phyloP scores from a whole-genome alignment of 306 rosid genomes.

The Ormosia semicastrata region DNA sequence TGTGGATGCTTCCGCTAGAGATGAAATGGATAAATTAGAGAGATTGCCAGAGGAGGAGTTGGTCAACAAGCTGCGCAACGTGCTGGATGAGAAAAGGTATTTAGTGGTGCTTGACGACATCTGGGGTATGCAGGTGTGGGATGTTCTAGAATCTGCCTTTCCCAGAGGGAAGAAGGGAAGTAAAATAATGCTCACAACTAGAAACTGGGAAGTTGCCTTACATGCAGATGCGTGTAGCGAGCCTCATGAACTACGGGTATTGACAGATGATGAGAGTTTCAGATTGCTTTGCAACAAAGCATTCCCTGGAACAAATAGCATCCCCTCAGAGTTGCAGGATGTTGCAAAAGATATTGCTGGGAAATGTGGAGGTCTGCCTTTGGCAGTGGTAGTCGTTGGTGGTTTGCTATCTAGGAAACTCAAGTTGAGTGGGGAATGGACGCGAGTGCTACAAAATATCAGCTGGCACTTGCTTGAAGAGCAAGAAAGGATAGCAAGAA shows the following conservation, averaged over 20 bases:
- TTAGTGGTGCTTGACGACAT: conserved; percentile 43
- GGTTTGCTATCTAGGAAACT: conserved; percentile 45
- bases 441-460: conserved; percentile 31
- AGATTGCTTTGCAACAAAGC: conserved; percentile 40
- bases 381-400: conserved; percentile 48
- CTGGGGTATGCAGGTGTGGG: conserved; percentile 47
- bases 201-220: conserved; percentile 40
- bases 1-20: conserved; percentile 22
- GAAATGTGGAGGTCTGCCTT: conserved; percentile 48
- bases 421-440: conserved; percentile 39
- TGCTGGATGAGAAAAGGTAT: conserved; percentile 43
- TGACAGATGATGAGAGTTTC: conserved; percentile 39
- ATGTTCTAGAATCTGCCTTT: conserved; percentile 32
- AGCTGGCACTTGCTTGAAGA: conserved; percentile 39
- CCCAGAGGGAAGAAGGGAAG: conserved; percentile 38
- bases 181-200: conserved; percentile 41
- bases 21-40: conserved; percentile 6
- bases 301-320: conserved; percentile 22
- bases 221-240: conserved; percentile 34
- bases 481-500: conserved; percentile 33
- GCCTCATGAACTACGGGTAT: conserved; percentile 31
- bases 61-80: conserved; percentile 18
- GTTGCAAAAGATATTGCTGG: conserved; percentile 38
- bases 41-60: conserved; percentile 29
- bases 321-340: conserved; percentile 31